Base-by-base conservation (phyloP, 306 rosid genomes). In the Citrullus amarus region DNA sequence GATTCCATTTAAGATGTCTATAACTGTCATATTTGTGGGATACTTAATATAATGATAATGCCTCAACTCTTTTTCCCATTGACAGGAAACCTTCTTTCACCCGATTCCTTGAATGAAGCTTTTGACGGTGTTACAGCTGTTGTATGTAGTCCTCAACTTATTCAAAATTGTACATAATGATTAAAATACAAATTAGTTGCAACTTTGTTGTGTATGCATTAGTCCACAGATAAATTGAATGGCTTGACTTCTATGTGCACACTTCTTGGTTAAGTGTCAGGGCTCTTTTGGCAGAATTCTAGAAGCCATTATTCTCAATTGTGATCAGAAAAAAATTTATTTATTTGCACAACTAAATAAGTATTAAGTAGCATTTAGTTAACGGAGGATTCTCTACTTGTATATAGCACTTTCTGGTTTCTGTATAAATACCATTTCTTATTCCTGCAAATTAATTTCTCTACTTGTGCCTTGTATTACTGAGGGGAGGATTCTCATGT, bases 81-180 rank as follows among this genome's bases (percentile, higher is more conserved):
- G 78, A 68, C 89, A 95, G 99, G 99, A 80, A 89, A 95, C 82
- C 96, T 95, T 76, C 89, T 95, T 78, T 84, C 92, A 46, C 79
- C 89, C 74, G 93, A 91, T 61, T 88, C 99, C 41, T 89, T 83
- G 92, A 85, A 89, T 83, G 97, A 92, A 68, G 97, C 99, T 81
- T 79, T 95, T 36, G 57, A 79, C 77, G 99, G 91, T 66, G 97
- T 92, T 82, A 89, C 97, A 18, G 83, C 99, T 79, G 93, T 95
- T 80, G 99, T 95, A 95, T 87, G 89, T 81, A 76, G 48, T 66
- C 77, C 68, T 78, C 82, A 28, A 60, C 75, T 12, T 62, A 2
- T 41, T 63, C 1, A 14, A 75, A 36, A n/a, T 2, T 41, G 28
- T 41, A 43, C 16, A 22, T 18, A 13, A 65, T 34, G 32, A 17